Percentiles rank a stretch among this genome's conserved stretches.
These are phyloP conservation scores for Cocos nucifera DNA, from an alignment of 176 grass and related monocot species.

Conservation along the genomic window DNA sequence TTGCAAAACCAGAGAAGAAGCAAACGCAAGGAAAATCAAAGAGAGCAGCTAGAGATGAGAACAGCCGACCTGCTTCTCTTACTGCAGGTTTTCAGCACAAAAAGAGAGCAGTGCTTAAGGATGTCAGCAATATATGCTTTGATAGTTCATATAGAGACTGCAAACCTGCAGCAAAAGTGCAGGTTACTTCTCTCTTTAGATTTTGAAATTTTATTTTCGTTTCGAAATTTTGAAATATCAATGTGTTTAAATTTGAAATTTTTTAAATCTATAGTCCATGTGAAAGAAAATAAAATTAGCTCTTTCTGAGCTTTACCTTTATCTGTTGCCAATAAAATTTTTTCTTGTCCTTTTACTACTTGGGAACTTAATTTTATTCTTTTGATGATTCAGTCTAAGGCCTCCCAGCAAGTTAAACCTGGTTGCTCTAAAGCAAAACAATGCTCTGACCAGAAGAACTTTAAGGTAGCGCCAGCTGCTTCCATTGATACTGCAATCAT, in stretches of 20 bases:
- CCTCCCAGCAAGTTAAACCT: conserved; percentile 14
- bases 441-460: conserved; percentile 20
- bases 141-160: conserved; percentile 15
- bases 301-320: no score
- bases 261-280: no score
- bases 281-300: no score
- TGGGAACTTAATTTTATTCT: neutral
- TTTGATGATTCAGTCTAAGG: conserved; percentile 17
- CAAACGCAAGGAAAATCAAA: conserved; percentile 23
- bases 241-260: no score
- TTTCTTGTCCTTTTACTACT: neutral
- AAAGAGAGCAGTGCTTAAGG: conserved; percentile 38
- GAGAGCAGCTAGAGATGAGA: conserved; percentile 43
- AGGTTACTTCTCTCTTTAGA: conserved; percentile 27
- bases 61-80: conserved; percentile 14
- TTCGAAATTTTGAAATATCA: neutral
- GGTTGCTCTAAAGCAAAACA: conserved; percentile 19
- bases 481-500: conserved; percentile 14
- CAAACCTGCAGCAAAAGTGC: conserved; percentile 16
- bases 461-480: conserved; percentile 16
- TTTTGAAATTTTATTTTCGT: neutral
- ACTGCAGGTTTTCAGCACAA: conserved; percentile 31
- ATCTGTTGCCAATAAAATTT: neutral
- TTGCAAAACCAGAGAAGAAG: conserved; percentile 21
- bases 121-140: conserved; percentile 40